These are phyloP conservation scores for Arthrobotrys entomopaga DNA, from an alignment of 2,329 filamentous ascomycete species.

Conservation along the genomic window DNA sequence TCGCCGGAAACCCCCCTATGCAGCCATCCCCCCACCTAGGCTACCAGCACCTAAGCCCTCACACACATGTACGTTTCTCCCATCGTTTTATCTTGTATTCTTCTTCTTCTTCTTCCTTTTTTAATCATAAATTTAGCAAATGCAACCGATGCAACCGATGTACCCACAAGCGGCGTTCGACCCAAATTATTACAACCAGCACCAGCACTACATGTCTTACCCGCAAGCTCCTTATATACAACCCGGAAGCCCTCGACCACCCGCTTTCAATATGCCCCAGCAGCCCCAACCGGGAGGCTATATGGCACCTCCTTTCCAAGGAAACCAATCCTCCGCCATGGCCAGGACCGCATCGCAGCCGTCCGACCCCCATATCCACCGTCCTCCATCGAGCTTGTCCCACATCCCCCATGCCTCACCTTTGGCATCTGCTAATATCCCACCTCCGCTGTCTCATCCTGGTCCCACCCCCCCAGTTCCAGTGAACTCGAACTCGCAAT, in stretches of 20 bases:
- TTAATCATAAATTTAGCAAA: conserved; percentile 28
- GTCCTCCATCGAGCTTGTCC: conserved; percentile 72
- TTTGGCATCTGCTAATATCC: conserved; percentile 57
- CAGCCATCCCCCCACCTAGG: conserved; percentile 70
- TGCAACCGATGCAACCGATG: conserved; percentile 49
- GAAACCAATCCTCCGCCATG: conserved; percentile 72
- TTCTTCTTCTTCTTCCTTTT: conserved; percentile 9
- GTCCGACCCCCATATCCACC: conserved; percentile 68
- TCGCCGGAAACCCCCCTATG: conserved; percentile 74
- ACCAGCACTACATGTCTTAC: conserved; percentile 39
- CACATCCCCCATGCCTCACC: conserved; percentile 70
- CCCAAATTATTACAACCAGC: conserved; percentile 60
- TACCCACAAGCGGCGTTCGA: conserved; percentile 55
- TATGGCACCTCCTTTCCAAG: conserved; percentile 66
- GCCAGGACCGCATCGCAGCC: conserved; percentile 84
- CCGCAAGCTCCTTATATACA: conserved; percentile 61
- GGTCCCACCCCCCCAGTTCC: conserved; percentile 62
- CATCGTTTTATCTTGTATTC: conserved; percentile 69
- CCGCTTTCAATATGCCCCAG: conserved; percentile 65
- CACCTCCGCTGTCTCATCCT: conserved; percentile 64
- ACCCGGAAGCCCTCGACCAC: conserved; percentile 64
- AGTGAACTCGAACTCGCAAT: conserved; percentile 69
- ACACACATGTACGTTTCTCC: conserved; percentile 57
- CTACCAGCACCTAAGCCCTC: conserved; percentile 64
- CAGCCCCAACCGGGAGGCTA: conserved; percentile 64